Base-by-base conservation (phyloP, 306 rosid species). In the Carpinus fangiana region DNA sequence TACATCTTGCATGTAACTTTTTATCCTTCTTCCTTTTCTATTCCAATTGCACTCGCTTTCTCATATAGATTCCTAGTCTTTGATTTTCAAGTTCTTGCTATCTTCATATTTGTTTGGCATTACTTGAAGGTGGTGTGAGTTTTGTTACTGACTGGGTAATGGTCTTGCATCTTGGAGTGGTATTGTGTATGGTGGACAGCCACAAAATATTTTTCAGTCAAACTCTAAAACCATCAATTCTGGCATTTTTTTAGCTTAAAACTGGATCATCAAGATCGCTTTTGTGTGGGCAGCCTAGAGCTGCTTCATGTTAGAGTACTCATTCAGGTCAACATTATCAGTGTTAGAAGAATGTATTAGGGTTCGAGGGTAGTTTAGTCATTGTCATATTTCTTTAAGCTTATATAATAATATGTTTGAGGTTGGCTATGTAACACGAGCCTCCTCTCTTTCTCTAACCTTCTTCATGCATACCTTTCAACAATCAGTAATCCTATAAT, bases 1-100 rank as follows among this genome's bases (percentile, higher is more conserved):
- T 51, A 31, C 43, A 69, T 70, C 48, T 73, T 67, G 69, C 61
- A 72, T 78, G 21, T 52, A 5, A 7, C 31, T 70, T 59, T 23
- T 72, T 46, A 8, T 67, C 73, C 17, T 36, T 55, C 55, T 43
- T 12, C 66, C 46, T 28, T 66, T 66, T 66, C 51, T 17, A 28
- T 41, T 38, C 8, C 70, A 41, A 41, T 12, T 64, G 4, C 17
- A n/a, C 72, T 38, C 26, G 41, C 50, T 38, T 66, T 66, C 47
- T 43, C 51, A 34, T 18, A 18, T 10, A 38, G 0, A 34, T 73
- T 46, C 43, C 20, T 60, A 17, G 14, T 50, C 2, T 12, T 13
- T 11, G 51, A 8, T 70, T 48, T 59, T 43, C 69, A 65, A 8
- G 12, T 72, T 41, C 9, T 38, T 70, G 23, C 52, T 26, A 46